Evolutionary conservation across 768 basidiomycete genomes (phyloP).

Genomic region (Lenzites betulinus): DNA sequence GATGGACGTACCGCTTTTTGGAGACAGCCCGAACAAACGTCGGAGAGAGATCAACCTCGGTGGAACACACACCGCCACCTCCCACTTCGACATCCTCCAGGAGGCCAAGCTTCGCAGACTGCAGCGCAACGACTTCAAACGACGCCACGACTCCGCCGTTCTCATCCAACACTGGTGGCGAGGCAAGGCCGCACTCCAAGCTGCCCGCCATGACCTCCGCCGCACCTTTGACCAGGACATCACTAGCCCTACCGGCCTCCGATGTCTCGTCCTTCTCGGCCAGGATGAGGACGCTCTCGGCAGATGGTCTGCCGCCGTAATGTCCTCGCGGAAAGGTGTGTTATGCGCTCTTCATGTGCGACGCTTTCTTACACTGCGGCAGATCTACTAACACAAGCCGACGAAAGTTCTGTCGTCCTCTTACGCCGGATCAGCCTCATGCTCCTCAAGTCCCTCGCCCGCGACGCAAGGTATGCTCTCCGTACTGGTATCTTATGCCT

Average conservation of each 20-base stretch:
- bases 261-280: slow-evolving; percentile 67
- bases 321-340: slow-evolving; percentile 31
- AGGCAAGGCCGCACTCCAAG: slow-evolving; percentile 45
- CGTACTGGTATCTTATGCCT: background rate
- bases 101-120: slow-evolving; percentile 60
- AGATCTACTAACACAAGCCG: slow-evolving; percentile 23
- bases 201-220: slow-evolving; percentile 48
- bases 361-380: background rate
- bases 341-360: background rate
- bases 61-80: slow-evolving; percentile 53
- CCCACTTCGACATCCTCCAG: slow-evolving; percentile 59
- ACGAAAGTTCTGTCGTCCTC: slow-evolving; percentile 62
- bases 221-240: slow-evolving; percentile 53
- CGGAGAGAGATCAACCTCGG: slow-evolving; percentile 78
- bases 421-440: slow-evolving; percentile 50
- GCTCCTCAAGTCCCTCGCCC: slow-evolving; percentile 55
- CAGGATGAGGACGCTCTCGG: slow-evolving; percentile 47
- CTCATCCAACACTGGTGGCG: slow-evolving; percentile 75
- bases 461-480: slow-evolving; percentile 48
- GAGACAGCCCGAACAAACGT: slow-evolving; percentile 39
- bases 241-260: slow-evolving; percentile 54
- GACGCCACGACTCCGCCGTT: slow-evolving; percentile 57
- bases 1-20: slow-evolving; percentile 40
- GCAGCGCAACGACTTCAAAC: slow-evolving; percentile 58
- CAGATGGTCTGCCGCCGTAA: slow-evolving; percentile 46